Evolutionary conservation across 2,329 filamentous ascomycete genomes (phyloP), one percentile per base, ranked within the genome.

Genomic region (Exophiala sp.): DNA sequence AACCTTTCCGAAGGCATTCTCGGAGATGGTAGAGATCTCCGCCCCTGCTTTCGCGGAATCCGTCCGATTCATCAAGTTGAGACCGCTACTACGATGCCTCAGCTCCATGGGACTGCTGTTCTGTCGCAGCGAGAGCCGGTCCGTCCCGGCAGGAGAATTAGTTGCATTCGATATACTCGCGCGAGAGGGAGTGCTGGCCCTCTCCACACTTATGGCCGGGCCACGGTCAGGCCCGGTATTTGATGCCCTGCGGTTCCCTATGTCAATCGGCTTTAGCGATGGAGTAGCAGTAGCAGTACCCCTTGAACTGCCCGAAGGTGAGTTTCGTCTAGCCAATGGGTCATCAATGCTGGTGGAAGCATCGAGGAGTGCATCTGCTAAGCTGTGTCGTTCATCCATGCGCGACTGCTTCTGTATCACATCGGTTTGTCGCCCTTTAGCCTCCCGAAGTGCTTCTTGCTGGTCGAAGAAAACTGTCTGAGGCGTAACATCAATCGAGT

Each of bases 401-500:
- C 65, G 55, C 32, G 52, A 34, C 24, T 39, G 50, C 30, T 29
- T 30, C 65, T 67, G 24, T 50, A 57, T 47, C 65, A 60, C 23
- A 29, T 23, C 42, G 63, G 29, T 38, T 63, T 59, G 46, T 66
- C 59, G 51, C 66, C 48, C 62, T 60, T 47, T 53, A 38, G 43
- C 60, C 62, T 29, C 58, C 54, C n/a, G 60, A 24, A 30, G 64
- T 58, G 38, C 52, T 58, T 58, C 56, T 58, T 46, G 79, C 48
- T 90, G 88, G 58, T 96, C 89, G 62, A 97, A 97, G 63, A 97
- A 85, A 1, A 98, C 84, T 0, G 88, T 97, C 63, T 95, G 88
- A 2, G 87, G 85, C 1, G 83, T 86, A 24, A 96, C 81, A 10
- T 83, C 82, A 44, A 95, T 72, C 34, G 82, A 82, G 56, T 86